phyloP scores from a whole-genome alignment of 2,329 filamentous ascomycete genomes.

The Passalora sequoiae region DNA sequence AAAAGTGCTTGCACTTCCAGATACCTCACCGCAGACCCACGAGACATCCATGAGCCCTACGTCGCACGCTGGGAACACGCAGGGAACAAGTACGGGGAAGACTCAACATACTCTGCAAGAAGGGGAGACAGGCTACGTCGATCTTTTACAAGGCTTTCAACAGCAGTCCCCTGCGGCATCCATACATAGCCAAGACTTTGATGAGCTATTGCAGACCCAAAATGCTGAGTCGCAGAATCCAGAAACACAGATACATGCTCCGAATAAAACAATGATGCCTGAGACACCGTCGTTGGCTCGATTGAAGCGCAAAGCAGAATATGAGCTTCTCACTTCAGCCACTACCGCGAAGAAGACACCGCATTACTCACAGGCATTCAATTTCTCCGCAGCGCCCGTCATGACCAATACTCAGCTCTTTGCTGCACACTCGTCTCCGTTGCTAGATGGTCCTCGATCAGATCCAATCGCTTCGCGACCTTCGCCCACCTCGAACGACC shows the following conservation, averaged over 20 bases:
- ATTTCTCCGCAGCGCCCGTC: slow-evolving; percentile 21
- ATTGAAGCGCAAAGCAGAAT: slow-evolving; percentile 37
- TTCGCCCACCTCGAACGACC: slow-evolving; percentile 37
- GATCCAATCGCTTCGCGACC: slow-evolving; percentile 43
- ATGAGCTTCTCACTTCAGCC: slow-evolving; percentile 40
- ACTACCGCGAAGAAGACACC: slow-evolving; percentile 39
- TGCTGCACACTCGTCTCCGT: slow-evolving; percentile 42
- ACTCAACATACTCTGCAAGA: slow-evolving; percentile 19
- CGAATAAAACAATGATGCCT: slow-evolving; percentile 28
- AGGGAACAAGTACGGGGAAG: not conserved
- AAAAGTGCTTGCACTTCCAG: slow-evolving; percentile 5
- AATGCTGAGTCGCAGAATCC: slow-evolving; percentile 16
- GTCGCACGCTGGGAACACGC: slow-evolving; percentile 4
- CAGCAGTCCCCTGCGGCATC: slow-evolving; percentile 12
- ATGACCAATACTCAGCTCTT: slow-evolving; percentile 46
- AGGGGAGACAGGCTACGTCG: slow-evolving; percentile 31
- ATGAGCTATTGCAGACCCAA: slow-evolving; percentile 22
- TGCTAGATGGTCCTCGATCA: slow-evolving; percentile 35
- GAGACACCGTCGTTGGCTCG: slow-evolving; percentile 41
- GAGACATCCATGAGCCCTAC: not conserved
- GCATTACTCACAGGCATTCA: slow-evolving; percentile 39
- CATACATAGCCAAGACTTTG: slow-evolving; percentile 21
- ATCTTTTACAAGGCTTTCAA: slow-evolving; percentile 24
- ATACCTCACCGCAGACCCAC: slow-evolving; percentile 18
- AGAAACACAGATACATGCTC: slow-evolving; percentile 24